These are phyloP conservation scores for Magnolia changhungtana DNA, from an alignment of 164 flowering plant genomes.

Conservation along the genomic window DNA sequence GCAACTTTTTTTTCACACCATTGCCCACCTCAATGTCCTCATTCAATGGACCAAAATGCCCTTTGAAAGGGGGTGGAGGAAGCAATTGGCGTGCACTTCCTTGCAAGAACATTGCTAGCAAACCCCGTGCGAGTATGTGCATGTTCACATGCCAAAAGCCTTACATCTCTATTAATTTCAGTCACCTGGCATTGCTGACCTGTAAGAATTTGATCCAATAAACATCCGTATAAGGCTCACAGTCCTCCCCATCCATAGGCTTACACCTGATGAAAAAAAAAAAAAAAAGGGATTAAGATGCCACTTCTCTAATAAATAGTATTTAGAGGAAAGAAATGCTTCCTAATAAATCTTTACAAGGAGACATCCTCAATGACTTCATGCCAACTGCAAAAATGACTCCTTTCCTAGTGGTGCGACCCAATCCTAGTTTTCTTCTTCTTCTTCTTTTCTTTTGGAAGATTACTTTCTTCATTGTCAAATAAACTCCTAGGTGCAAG, in stretches of 20 bases:
- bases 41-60: background rate
- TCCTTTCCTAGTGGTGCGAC: too few relatives aligned
- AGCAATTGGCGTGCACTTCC: background rate
- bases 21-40: too few relatives aligned
- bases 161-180: background rate
- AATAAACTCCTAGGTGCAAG: too few relatives aligned
- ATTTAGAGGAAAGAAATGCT: too few relatives aligned
- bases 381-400: too few relatives aligned
- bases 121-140: background rate
- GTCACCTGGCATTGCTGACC: conserved; percentile 78
- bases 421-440: too few relatives aligned
- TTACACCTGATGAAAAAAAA: conserved; percentile 47
- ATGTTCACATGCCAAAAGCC: background rate
- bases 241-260: conserved; percentile 94
- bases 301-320: background rate
- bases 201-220: conserved; percentile 76
- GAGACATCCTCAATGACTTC: too few relatives aligned
- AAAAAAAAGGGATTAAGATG: background rate
- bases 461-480: too few relatives aligned
- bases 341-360: too few relatives aligned
- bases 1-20: too few relatives aligned
- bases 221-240: conserved; percentile 81
- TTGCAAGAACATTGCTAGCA: background rate
- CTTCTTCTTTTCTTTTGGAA: too few relatives aligned
- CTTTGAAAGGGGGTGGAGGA: background rate